These are phyloP conservation scores for Silene uniflora DNA, from an alignment of 148 eudicot genomes.

Conservation along the genomic window DNA sequence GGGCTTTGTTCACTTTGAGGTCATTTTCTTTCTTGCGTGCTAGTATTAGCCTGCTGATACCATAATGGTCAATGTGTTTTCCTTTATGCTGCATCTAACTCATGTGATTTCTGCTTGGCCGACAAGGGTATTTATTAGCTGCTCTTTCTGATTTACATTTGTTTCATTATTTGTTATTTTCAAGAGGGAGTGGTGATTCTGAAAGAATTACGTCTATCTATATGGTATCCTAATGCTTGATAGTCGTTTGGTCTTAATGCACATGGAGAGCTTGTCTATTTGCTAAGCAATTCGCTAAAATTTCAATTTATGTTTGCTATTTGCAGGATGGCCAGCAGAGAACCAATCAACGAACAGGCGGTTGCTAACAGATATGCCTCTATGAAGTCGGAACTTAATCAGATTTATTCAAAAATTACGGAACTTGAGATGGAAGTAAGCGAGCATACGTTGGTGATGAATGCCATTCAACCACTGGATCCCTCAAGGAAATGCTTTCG, in stretches of 20 bases:
- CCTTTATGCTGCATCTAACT: neutral
- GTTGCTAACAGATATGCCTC: conserved; percentile 67
- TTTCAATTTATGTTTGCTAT: neutral
- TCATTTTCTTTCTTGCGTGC: too few species aligned
- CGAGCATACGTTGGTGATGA: conserved; percentile 80
- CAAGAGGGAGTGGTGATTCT: neutral
- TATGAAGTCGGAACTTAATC: conserved; percentile 78
- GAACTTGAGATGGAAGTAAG: conserved; percentile 96
- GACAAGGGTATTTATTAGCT: neutral
- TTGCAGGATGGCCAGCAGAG: conserved; percentile 48
- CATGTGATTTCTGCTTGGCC: neutral
- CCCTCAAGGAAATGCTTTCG: conserved; percentile 80
- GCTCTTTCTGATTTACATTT: neutral
- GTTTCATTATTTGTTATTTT: neutral
- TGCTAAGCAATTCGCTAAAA: neutral
- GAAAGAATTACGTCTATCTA: neutral
- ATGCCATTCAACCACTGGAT: conserved; percentile 82
- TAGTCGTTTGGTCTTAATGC: neutral
- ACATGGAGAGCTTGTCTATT: neutral
- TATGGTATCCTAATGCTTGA: neutral
- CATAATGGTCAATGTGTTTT: neutral
- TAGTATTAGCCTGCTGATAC: too few species aligned
- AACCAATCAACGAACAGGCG: conserved; percentile 80
- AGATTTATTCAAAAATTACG: conserved; percentile 79
- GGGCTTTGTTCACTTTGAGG: too few species aligned